Evolutionary conservation across 305 asterid genomes (phyloP).

Genomic region (Fraxinus baroniana): DNA sequence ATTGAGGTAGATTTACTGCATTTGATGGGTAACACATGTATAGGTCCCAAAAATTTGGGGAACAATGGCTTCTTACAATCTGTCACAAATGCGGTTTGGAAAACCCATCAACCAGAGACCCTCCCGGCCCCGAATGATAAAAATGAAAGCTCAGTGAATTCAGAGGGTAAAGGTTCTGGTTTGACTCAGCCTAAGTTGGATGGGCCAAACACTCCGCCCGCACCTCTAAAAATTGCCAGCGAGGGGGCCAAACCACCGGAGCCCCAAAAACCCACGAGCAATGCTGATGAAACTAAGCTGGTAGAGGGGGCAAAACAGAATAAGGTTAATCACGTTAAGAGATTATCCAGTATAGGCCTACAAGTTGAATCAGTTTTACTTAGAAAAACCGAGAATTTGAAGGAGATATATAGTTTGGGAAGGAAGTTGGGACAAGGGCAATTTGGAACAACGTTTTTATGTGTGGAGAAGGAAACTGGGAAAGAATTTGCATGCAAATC

Average conservation of each 20-base stretch:
- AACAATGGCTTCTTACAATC: slow-evolving; percentile 72
- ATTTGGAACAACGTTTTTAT: slow-evolving; percentile 65
- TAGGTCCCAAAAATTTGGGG: slow-evolving; percentile 58
- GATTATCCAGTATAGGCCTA: slow-evolving; percentile 57
- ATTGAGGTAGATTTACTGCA: slow-evolving; percentile 14
- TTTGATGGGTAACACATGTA: slow-evolving; percentile 75
- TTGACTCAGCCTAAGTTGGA: slow-evolving; percentile 9
- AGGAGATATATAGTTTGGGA: slow-evolving; percentile 56
- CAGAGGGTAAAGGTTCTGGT: slow-evolving; percentile 27
- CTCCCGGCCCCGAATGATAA: slow-evolving; percentile 42
- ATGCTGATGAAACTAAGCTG: slow-evolving; percentile 26
- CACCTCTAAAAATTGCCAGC: slow-evolving; percentile 42
- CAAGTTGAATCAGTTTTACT: slow-evolving; percentile 62
- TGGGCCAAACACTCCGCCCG: slow-evolving; percentile 49
- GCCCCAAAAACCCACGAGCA: slow-evolving; percentile 10
- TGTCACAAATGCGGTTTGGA: slow-evolving; percentile 69
- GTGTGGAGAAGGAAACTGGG: slow-evolving; percentile 50
- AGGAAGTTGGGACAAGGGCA: slow-evolving; percentile 75
- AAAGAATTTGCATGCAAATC: slow-evolving; percentile 68
- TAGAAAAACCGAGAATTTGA: slow-evolving; percentile 53
- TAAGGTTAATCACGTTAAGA: slow-evolving; percentile 46
- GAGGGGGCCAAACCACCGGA: slow-evolving; percentile 26
- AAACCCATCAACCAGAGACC: slow-evolving; percentile 44
- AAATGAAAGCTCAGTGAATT: slow-evolving; percentile 26
- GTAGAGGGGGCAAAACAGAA: slow-evolving; percentile 37